These are phyloP conservation scores for Serendipita sp. DNA, from an alignment of 768 basidiomycete genomes.

Conservation along the genomic window DNA sequence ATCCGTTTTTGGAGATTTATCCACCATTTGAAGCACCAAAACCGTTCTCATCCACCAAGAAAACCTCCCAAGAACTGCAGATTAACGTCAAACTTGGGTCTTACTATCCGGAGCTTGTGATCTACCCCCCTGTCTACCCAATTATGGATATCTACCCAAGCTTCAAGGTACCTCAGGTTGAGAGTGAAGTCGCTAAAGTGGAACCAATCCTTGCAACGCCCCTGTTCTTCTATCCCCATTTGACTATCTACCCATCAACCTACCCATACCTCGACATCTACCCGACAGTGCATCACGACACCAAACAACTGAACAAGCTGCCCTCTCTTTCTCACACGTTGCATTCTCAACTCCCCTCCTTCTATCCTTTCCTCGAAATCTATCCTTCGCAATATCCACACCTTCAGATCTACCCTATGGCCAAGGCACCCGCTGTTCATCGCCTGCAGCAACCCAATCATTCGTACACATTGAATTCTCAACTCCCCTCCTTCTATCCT, in stretches of 20 bases:
- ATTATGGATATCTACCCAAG: slow-evolving; percentile 7
- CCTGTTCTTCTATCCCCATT: background rate
- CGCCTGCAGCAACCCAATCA: slow-evolving; percentile 23
- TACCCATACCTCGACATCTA: slow-evolving; percentile 10
- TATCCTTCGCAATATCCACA: slow-evolving; percentile 14
- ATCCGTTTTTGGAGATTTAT: slow-evolving; percentile 7
- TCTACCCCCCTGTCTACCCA: slow-evolving; percentile 7
- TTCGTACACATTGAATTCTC: background rate
- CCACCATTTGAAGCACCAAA: background rate
- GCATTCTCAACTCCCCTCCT: slow-evolving; percentile 6
- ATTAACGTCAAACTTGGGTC: background rate
- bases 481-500: slow-evolving; percentile 10
- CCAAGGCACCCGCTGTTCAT: background rate
- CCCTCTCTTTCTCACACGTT: slow-evolving; percentile 27
- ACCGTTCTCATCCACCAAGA: background rate
- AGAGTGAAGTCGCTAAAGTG: background rate
- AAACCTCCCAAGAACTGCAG: background rate
- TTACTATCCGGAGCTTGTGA: background rate
- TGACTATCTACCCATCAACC: background rate
- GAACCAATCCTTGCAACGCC: background rate
- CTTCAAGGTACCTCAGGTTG: background rate
- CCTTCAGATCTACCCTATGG: slow-evolving; percentile 17
- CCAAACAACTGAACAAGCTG: background rate
- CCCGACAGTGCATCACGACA: background rate
- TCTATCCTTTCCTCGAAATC: slow-evolving; percentile 12